Evolutionary conservation across 2,329 filamentous ascomycete species (phyloP).

Genomic region (Arthrobotrys musiformis): DNA sequence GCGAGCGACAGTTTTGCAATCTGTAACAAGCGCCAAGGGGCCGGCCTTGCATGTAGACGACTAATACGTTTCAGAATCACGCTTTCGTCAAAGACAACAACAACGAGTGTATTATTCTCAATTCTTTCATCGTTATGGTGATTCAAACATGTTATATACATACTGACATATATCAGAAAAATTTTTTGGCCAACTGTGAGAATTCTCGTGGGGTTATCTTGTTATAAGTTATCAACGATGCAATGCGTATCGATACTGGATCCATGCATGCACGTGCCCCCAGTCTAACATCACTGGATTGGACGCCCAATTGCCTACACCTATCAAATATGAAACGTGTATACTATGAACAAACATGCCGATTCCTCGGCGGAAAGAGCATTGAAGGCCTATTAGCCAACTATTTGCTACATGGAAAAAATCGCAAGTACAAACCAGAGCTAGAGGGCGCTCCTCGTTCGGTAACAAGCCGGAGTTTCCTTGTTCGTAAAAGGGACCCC

Average conservation of each 20-base stretch:
- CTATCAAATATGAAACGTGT: conserved; percentile 28
- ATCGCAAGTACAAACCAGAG: not conserved
- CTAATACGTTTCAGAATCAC: conserved; percentile 37
- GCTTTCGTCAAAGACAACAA: conserved; percentile 7
- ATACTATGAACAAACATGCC: conserved; percentile 15
- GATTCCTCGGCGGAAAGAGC: not conserved
- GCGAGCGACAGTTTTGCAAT: conserved; percentile 49
- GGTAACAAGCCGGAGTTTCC: not conserved
- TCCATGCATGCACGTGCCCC: not conserved
- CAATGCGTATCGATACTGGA: not conserved
- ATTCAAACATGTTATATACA: no score
- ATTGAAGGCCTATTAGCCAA: not conserved
- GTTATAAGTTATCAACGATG: no score
- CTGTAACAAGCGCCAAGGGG: conserved; percentile 54
- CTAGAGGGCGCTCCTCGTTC: no score
- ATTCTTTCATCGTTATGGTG: not conserved
- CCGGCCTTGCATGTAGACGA: conserved; percentile 23
- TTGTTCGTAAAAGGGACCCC: not conserved
- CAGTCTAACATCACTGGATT: not conserved
- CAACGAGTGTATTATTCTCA: not conserved
- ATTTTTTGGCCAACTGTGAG: not conserved
- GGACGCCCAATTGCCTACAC: not conserved
- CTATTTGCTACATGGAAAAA: not conserved
- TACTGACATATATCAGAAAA: not conserved
- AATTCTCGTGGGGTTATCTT: not conserved